Base-by-base conservation (phyloP, 306 rosid genomes). In the Lathyrus tuberosus region DNA sequence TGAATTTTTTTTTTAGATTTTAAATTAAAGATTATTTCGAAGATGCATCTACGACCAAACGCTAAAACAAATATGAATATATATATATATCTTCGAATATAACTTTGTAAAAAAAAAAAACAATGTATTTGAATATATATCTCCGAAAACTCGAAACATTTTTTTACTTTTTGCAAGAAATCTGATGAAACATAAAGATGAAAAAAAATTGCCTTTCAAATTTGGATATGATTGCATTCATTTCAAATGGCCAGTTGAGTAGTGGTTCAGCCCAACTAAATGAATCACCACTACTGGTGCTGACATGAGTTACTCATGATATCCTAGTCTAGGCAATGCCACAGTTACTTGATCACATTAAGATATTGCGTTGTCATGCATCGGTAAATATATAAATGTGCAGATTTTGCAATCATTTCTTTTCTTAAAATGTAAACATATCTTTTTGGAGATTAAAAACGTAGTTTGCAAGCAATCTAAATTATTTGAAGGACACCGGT, bases 371-470 rank as follows among this genome's bases (percentile, higher is more conserved):
- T 24, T 54, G 35, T 47, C 8, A 15, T 31, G 30, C 31, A 10
- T 54, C 22, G 61, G 15, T 22, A 5, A 24, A 26, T 24, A 56
- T 24, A 56, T 28, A 57, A 57, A 57, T 28, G 10, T 57, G 40
- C 17, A 57, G 38, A 57, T 6, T 57, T 57, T 57, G 62, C 6
- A 57, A 57, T 57, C 18, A 57, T 56, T 12, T 56, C 11, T 52
- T 56, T 56, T 26, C 62, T 26, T 56, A 56, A 56, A 56, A 56
- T 5, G 60, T 54, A 24, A 6, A 51, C 2, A 57, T 57, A 30
- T 6, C 11, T 13, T 54, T 26, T 24, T 13, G 1, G 3, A 56
- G 40, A 56, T 56, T 5, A 24, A 56, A 56, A 56, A 56, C 62
- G 10, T 56, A 30, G 62, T 1, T 26, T 56, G 62, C 38, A 56